A percentile compares a stretch with the other conserved stretches of the same genome.
Evolutionary conservation across 2,329 filamentous ascomycete genomes (phyloP).

Genomic region (Tolypocladium nubicola): DNA sequence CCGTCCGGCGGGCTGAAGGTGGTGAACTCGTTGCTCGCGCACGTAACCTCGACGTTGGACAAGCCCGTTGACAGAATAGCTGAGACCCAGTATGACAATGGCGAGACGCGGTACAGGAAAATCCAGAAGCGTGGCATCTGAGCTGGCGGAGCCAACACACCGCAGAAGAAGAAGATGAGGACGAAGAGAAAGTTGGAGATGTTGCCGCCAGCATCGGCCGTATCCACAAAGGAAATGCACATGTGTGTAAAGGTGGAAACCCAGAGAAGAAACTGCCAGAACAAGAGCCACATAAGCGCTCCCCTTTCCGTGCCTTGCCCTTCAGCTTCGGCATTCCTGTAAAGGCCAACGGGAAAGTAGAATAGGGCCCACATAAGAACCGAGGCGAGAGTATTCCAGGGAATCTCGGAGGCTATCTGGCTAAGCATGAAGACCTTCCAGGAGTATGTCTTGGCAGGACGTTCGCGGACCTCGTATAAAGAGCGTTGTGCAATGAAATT

Average conservation of each 20-base stretch:
- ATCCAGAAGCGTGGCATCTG: conserved; percentile 61
- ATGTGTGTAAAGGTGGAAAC: conserved; percentile 57
- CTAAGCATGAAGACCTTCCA: neutral
- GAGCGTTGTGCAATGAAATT: neutral
- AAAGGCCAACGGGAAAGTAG: neutral
- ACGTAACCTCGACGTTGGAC: neutral
- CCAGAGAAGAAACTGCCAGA: conserved; percentile 57
- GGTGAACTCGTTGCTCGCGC: neutral
- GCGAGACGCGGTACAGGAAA: conserved; percentile 60
- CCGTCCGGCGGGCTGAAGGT: neutral
- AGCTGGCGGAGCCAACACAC: conserved; percentile 47
- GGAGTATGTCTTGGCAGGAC: neutral
- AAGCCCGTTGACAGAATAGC: neutral
- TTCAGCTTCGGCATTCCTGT: neutral
- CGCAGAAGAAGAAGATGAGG: conserved; percentile 54
- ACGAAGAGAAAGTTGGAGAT: conserved; percentile 57
- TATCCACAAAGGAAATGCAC: conserved; percentile 51
- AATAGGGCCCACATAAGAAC: neutral
- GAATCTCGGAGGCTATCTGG: conserved; percentile 5
- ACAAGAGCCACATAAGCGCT: conserved; percentile 56
- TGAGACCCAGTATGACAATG: conserved; percentile 21
- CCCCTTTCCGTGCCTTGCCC: conserved; percentile 35
- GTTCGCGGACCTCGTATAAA: neutral
- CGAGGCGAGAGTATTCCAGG: conserved; percentile 12
- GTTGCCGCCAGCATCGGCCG: conserved; percentile 57